Evolutionary conservation across 371 early-diverging fungal genomes (phyloP), one percentile per base, ranked within the genome.

Genomic region (Chytridium lagenaria): DNA sequence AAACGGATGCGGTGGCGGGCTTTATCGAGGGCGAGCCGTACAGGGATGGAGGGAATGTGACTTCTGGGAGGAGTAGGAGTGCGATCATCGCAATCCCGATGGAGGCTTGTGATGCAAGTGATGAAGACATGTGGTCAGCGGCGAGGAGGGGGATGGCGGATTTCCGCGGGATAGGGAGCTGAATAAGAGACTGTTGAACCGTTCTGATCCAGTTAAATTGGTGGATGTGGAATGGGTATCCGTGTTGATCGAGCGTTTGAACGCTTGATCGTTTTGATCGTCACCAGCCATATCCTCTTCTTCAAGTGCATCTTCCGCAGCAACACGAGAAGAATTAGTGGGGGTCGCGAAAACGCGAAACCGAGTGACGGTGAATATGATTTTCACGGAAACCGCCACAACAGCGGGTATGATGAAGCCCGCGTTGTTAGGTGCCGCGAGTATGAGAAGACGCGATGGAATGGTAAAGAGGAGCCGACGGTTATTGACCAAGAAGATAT

Each of bases 61-160:
- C 19, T 5, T 63, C 63, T 2, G 63, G 63, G 12, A 63, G 16
- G 34, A 63, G 37, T 2, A 63, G 33, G 10, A 63, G 36, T 10
- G 34, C 37, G 7, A 63, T 36, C 16, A 63, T 15, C 31, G 63
- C 63, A 34, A 63, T 63, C 63, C 63, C 63, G 12, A 63, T 23
- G 12, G 63, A 19, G 7, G 63, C 63, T 37, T 63, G 63, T 19
- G 22, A 28, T 33, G 63, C 63, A 16, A 63, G 19, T 63, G 63
- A 63, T 34, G 63, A 34, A 19, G 63, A 16, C 34, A 63, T 30
- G 23, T 63, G 63, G 63, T 30, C 19, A 37, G 37, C 34, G 5
- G 63, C 63, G 31, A 63, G 26, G 16, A 63, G 28, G 10, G 63
- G 63, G 12, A 63, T 12, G 5, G 36, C 26, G 23, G 57, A 10